Evolutionary conservation across 306 rosid species (phyloP).

Genomic region (Castanospermum australe): DNA sequence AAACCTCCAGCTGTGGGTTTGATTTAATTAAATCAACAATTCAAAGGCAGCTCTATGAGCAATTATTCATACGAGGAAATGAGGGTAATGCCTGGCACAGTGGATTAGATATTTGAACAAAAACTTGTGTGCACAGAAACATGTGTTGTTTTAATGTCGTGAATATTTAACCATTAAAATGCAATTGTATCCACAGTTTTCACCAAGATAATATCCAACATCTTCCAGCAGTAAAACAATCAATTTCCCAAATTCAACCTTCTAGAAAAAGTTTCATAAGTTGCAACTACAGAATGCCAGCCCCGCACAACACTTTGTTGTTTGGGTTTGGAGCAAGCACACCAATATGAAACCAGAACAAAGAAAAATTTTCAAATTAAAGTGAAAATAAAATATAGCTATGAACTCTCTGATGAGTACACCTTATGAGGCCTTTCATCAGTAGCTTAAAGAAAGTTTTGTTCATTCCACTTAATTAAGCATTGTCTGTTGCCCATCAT

Average conservation of each 20-base stretch:
- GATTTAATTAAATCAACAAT: neutral
- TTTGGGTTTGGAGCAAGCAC: slow-evolving; percentile 19
- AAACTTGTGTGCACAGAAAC: slow-evolving; percentile 1
- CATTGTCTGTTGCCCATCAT: neutral
- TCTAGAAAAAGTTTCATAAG: slow-evolving; percentile 3
- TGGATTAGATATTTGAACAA: no score
- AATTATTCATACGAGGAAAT: no score
- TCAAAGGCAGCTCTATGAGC: neutral
- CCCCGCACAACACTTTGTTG: neutral
- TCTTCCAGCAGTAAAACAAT: slow-evolving; percentile 9
- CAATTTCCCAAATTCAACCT: slow-evolving; percentile 9
- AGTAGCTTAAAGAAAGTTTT: neutral
- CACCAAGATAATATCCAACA: slow-evolving; percentile 1
- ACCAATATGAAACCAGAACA: slow-evolving; percentile 8
- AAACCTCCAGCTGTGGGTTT: neutral
- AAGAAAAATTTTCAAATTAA: slow-evolving; percentile 14
- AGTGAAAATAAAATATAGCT: neutral
- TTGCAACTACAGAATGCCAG: slow-evolving; percentile 3
- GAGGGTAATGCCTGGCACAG: no score
- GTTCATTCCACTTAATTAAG: neutral
- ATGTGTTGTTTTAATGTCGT: neutral
- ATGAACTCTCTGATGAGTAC: neutral
- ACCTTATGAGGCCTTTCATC: neutral
- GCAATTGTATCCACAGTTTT: slow-evolving; percentile 16
- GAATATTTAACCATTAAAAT: neutral